Base-by-base conservation (phyloP, 2,329 filamentous ascomycete species). In the Aspergillus hortae region DNA sequence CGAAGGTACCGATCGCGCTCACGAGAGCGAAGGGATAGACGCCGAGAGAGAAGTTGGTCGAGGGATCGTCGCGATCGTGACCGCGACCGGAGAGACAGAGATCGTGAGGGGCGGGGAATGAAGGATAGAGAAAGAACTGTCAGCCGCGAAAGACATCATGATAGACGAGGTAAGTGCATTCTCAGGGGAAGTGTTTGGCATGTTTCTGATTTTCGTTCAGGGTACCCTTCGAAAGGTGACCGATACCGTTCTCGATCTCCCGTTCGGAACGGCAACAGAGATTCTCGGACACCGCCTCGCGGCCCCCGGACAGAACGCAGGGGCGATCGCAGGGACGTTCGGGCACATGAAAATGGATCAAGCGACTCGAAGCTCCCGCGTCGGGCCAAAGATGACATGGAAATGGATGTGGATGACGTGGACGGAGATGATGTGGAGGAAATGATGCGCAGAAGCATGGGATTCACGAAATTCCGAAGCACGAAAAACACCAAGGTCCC, bases 401-500 rank as follows among this genome's bases (percentile, higher is more conserved):
- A 67, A 9, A 48, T 71, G 48, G 66, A 70, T 32, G 76, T 80
- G 14, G 79, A 82, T 9, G 74, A 75, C 9, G 60, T 52, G 15
- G 80, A 80, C 38, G 73, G 79, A 51, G 88, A 92, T 56, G 85
- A 87, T 56, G 84, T 86, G 47, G 77, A 88, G 66, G 83, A 80
- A 50, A 82, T 83, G 54, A 92, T 97, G 87, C 80, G 85, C 62
- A 85, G 86, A 46, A 84, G 92, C 77, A 92, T 99, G 89, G 94
- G 94, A 2, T 96, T 99, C 66, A 85, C 85, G 15, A 83, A 81
- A 1, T 99, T 97, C 73, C 86, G 85, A 52, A 86, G 84, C 21
- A 97, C 94, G 17, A 95, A 97, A 73, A 85, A 89, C 54, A 90
- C 88, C 49, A 95, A 96, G 67, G 86, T 99, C 1, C 80, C 83